Evolutionary conservation across 108 stramenopile genomes (phyloP), one percentile per base, ranked within the genome.

Genomic region (Mediolabrus comicus): DNA sequence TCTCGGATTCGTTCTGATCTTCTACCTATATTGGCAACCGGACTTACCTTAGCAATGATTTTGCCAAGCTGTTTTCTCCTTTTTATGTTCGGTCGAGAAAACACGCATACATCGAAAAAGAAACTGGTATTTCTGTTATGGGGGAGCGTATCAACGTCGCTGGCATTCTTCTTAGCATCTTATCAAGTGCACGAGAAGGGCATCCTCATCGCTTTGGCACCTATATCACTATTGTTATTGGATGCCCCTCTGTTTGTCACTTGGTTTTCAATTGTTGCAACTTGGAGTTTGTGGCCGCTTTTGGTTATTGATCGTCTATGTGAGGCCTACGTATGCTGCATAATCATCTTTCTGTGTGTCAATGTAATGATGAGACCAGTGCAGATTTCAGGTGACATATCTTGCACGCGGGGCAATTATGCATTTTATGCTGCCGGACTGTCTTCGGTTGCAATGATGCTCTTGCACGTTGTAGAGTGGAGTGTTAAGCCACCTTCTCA

Each of bases 101-200:
- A 39, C 16, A 51, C 11, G 46, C 41, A n/a, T 72, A 77, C 33
- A 46, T 49, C 30, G 35, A 43, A 51, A 17, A 22, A 9, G 53
- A 59, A 87, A 24, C 69, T 89, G 67, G 70, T 54, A 39, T 53
- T 73, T 4, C 27, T 87, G 6, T 56, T 91, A 5, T 79, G 83
- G 74, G 89, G 89, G 29, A 69, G 66, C 12, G 75, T 79, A 25
- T 82, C 79, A 24, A 78, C 86, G 43, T 80, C 91, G 9, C 82
- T 98, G 35, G 83, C 94, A 41, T 97, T 98, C 76, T 98, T 98
- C 67, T 79, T 98, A 59, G 95, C 92, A 6, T 49, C 46, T 6
- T 49, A 22, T 22, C 46, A 49, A 49, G 97, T 97, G 41, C 97
- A 98, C 69, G 97, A 98, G 75, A 98, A 98, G 75, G 89, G 90